These are phyloP conservation scores for Hygrocybe punicea DNA, from an alignment of 768 basidiomycete genomes.

Conservation along the genomic window DNA sequence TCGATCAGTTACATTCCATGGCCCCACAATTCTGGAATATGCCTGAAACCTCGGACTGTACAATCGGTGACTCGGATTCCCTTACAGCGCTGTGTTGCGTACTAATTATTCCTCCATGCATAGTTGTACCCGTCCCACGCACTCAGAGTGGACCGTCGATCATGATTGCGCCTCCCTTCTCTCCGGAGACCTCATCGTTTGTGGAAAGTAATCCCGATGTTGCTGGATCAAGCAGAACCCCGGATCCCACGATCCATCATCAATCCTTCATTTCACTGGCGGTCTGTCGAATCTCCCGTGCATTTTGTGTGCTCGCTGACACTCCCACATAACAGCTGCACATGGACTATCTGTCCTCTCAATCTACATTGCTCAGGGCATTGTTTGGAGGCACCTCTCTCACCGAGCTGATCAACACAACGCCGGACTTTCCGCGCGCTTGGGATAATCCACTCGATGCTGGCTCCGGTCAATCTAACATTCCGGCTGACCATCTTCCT, in stretches of 20 bases:
- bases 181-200: constrained; percentile 29
- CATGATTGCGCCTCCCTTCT: constrained; percentile 26
- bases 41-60: constrained; percentile 74
- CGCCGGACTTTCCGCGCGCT: constrained; percentile 25
- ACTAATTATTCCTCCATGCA: constrained; percentile 3
- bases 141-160: constrained; percentile 29
- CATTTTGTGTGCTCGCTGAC: background rate
- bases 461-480: constrained; percentile 32
- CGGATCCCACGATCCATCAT: constrained; percentile 50
- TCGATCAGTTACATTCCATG: constrained; percentile 62
- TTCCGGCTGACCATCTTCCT: constrained; percentile 56
- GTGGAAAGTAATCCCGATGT: constrained; percentile 38
- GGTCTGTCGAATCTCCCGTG: constrained; percentile 37
- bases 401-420: constrained; percentile 52
- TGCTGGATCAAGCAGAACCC: constrained; percentile 44
- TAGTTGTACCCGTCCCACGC: constrained; percentile 54
- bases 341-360: constrained; percentile 75
- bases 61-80: constrained; percentile 50
- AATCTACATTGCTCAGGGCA: constrained; percentile 68
- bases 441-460: constrained; percentile 19
- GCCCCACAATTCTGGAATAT: constrained; percentile 73
- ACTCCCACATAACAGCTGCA: constrained; percentile 54
- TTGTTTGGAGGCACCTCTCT: constrained; percentile 68
- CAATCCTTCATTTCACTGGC: constrained; percentile 58
- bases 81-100: background rate